Conservation (phyloP, 768 basidiomycete species). For the Myochromella boudieri region DNA sequence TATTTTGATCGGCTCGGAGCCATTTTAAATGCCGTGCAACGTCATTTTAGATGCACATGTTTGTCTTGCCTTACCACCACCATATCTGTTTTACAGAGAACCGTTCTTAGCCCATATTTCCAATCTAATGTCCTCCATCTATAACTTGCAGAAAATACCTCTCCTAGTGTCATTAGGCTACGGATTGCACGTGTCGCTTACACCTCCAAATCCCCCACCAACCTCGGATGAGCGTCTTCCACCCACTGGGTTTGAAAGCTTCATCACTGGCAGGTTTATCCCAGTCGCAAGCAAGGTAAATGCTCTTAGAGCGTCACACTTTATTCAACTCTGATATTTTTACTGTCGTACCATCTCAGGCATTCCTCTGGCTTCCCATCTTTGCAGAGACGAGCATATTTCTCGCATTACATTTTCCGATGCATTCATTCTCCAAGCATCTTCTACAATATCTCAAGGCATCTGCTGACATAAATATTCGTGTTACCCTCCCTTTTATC, state of each 20-base stretch:
- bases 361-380: slow-evolving; percentile 17
- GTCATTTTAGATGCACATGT: neutral
- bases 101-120: too few relatives aligned
- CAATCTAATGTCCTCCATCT: too few relatives aligned
- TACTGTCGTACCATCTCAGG: slow-evolving; percentile 9
- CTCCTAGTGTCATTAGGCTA: slow-evolving; percentile 24
- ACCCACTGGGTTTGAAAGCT: slow-evolving; percentile 20
- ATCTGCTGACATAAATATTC: neutral
- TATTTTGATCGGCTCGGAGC: neutral
- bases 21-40: neutral
- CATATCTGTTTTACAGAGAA: neutral
- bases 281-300: slow-evolving; percentile 1
- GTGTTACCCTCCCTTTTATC: slow-evolving; percentile 4
- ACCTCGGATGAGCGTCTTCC: slow-evolving; percentile 20
- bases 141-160: slow-evolving; percentile 22
- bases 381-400: slow-evolving; percentile 20
- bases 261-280: slow-evolving; percentile 9
- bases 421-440: neutral
- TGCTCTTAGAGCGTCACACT: neutral
- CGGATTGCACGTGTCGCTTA: slow-evolving; percentile 25
- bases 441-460: slow-evolving; percentile 6
- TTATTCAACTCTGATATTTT: neutral
- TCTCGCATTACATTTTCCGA: slow-evolving; percentile 12
- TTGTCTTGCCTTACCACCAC: neutral
- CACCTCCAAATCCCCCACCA: slow-evolving; percentile 26